Percentiles rank a stretch among this genome's conserved stretches.
Evolutionary conservation across 208 protist genomes (phyloP).

Genomic region (Blechomonas ayalai): DNA sequence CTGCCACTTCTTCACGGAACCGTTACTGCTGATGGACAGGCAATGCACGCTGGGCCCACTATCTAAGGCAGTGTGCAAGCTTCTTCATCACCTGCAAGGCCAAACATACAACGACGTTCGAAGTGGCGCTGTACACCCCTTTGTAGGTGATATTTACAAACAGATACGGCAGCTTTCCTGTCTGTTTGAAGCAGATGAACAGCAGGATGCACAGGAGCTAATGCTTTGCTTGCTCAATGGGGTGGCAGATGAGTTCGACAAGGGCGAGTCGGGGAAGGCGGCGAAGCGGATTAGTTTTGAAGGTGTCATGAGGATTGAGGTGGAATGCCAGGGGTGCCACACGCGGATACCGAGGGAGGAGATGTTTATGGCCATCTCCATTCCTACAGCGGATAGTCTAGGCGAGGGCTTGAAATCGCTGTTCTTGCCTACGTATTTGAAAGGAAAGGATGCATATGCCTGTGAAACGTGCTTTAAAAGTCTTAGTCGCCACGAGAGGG

Average conservation of each 20-base stretch:
- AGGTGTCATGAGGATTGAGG: conserved; percentile 45
- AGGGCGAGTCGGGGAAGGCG: conserved; percentile 39
- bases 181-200: conserved; percentile 66
- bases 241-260: conserved; percentile 78
- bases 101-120: conserved; percentile 48
- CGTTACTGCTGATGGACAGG: conserved; percentile 14
- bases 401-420: conserved; percentile 39
- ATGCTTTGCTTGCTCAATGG: conserved; percentile 79
- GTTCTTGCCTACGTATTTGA: conserved; percentile 33
- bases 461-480: conserved; percentile 78
- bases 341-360: conserved; percentile 40
- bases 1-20: conserved; percentile 49
- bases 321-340: conserved; percentile 48
- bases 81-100: conserved; percentile 38
- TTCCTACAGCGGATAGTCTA: conserved; percentile 62
- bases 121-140: conserved; percentile 33
- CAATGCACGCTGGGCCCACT: conserved; percentile 28
- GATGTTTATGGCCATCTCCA: conserved; percentile 82
- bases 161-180: conserved; percentile 38
- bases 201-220: conserved; percentile 90
- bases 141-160: conserved; percentile 26
- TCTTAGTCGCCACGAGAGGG: conserved; percentile 39
- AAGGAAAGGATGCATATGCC: conserved; percentile 66
- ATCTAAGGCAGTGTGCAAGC: conserved; percentile 20
- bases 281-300: conserved; percentile 60